These are phyloP conservation scores for Fusarium sp. DNA, from an alignment of 2,329 filamentous ascomycete species.

Conservation along the genomic window DNA sequence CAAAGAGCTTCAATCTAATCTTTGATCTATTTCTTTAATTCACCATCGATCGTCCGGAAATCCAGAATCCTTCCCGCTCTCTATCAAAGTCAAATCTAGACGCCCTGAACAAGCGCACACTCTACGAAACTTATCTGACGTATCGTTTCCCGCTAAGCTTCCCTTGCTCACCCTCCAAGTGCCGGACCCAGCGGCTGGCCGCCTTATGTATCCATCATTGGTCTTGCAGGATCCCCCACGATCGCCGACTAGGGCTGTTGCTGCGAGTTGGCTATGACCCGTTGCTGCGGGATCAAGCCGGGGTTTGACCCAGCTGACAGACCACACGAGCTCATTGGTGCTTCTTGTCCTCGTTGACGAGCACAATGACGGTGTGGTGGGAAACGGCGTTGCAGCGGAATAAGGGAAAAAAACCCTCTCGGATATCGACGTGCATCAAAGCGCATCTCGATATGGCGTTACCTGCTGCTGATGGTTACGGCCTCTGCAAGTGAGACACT, in stretches of 20 bases:
- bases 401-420: background rate
- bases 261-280: too few relatives aligned
- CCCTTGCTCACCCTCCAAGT: slow-evolving; percentile 9
- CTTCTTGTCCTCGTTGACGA: background rate
- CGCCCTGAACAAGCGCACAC: background rate
- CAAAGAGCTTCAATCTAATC: background rate
- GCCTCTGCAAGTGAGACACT: background rate
- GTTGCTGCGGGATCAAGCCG: background rate
- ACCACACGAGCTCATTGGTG: background rate
- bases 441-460: background rate
- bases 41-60: background rate
- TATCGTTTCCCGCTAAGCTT: slow-evolving; percentile 29
- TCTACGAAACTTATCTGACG: slow-evolving; percentile 22
- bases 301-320: background rate
- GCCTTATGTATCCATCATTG: slow-evolving; percentile 6
- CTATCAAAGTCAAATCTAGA: background rate
- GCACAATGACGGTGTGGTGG: slow-evolving; percentile 3
- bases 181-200: background rate
- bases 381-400: background rate
- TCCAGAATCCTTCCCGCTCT: background rate
- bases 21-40: background rate
- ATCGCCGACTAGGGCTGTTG: background rate
- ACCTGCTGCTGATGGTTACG: background rate
- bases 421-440: background rate
- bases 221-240: slow-evolving; percentile 3